phyloP scores from a whole-genome alignment of 2,329 filamentous ascomycete genomes.

The Torrubiellomyces zombiae region DNA sequence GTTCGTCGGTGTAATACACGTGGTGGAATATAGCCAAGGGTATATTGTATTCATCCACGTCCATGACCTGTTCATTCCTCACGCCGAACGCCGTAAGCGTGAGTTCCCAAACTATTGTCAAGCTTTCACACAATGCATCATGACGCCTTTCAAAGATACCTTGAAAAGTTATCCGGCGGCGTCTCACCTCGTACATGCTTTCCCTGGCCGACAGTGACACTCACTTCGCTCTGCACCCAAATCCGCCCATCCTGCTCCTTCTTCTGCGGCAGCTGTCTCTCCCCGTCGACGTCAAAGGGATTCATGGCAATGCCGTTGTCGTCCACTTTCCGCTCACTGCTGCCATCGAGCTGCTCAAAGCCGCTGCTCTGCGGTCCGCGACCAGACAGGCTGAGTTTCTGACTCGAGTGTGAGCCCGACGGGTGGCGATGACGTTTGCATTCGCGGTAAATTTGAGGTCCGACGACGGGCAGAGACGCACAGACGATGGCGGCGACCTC shows the following conservation, averaged over 20 bases:
- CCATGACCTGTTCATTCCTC: too few relatives aligned
- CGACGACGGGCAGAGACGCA: conserved; percentile 1
- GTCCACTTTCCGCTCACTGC: not conserved
- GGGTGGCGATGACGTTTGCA: not conserved
- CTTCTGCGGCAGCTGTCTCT: not conserved
- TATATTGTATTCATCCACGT: too few relatives aligned
- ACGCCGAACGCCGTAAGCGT: too few relatives aligned
- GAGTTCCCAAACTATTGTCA: too few relatives aligned
- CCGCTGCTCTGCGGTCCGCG: not conserved
- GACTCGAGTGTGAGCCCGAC: not conserved
- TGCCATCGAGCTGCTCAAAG: conserved; percentile 1
- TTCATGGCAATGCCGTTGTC: not conserved
- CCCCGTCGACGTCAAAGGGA: not conserved
- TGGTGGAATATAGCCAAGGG: too few relatives aligned
- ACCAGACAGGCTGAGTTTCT: not conserved
- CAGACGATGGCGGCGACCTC: conserved; percentile 2
- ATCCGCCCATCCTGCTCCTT: not conserved
- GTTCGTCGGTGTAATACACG: too few relatives aligned
- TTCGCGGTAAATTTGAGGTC: not conserved
- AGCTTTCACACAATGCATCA: too few relatives aligned
- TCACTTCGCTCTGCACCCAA: conserved; percentile 1
- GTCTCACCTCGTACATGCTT: too few relatives aligned
- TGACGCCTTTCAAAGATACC: too few relatives aligned
- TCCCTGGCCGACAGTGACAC: conserved; percentile 1
- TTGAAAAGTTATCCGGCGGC: too few relatives aligned